Base-by-base conservation (phyloP, 208 protist species). In the Trichomonas vaginalis region DNA sequence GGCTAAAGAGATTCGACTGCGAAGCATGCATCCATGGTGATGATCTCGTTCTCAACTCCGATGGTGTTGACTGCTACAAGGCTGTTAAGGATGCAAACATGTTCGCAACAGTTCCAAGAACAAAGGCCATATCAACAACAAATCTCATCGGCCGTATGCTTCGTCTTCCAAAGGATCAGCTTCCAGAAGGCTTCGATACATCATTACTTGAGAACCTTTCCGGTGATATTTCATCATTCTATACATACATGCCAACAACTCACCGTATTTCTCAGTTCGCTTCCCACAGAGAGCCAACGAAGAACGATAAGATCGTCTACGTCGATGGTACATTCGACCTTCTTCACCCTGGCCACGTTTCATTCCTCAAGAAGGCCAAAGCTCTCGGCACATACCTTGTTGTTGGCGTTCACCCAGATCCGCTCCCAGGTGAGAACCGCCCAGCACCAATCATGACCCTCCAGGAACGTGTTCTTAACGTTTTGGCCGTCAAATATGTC, bases 391-490 rank as follows among this genome's bases (percentile, higher is more conserved):
- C 98, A 96, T 99, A 98, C 97, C 88, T 99, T 15, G 98, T 99
- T 96, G 99, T 98, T 48, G 99, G 98, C 95, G 83, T 99, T 32
- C 98, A 99, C 97, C 97, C 98, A 46, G 99, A 99, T 96, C 82
- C 96, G 92, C 96, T 88, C 8, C 97, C 96, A 96, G 97, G 79
- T 98, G 56, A 99, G 96, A 98, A 98, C 35, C 96, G 97, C 45
- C 98, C 99, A 96, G 99, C 98, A 96, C 99, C 99, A 37, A 99
- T 99, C 96, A 99, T 99, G 98, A 99, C 98, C 96, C 96, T 99
- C 32, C 98, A 99, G 70, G 99, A 99, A 97, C 98, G 99, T 95
- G 98, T 98, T 32, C 97, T 99, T 0, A 97, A 97, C 95, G 98
- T 99, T 61, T 97, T 99, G 4, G 98, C 98, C 10, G 99, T 98